A percentile compares a stretch with the other conserved stretches of the same genome.
Evolutionary conservation across 257 asterid genomes (phyloP).

Genomic region (Solanum sitiens): DNA sequence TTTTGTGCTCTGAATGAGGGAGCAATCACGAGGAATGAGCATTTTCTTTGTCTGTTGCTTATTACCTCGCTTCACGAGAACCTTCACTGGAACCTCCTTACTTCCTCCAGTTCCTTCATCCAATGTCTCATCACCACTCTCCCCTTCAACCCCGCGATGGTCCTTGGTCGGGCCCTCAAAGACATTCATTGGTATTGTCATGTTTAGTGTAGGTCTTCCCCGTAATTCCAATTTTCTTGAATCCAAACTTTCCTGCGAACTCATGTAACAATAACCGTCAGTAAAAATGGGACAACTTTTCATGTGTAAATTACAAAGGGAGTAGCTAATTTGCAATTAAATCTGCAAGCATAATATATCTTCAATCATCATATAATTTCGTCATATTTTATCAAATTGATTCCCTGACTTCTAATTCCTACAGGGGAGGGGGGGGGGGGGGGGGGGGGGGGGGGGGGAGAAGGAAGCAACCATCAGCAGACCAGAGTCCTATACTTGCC

Average conservation of each 20-base stretch:
- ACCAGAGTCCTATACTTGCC: slow-evolving; percentile 26
- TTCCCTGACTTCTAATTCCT: not conserved
- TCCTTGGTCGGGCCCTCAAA: slow-evolving; percentile 76
- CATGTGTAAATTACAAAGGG: not conserved
- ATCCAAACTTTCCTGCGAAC: slow-evolving; percentile 92
- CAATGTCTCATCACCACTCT: slow-evolving; percentile 79
- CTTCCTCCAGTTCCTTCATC: slow-evolving; percentile 66
- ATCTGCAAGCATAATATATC: not conserved
- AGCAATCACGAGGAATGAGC: slow-evolving; percentile 84
- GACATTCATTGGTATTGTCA: slow-evolving; percentile 87
- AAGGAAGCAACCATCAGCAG: not conserved
- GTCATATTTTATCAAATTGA: not conserved
- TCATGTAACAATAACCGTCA: not conserved
- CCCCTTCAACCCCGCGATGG: slow-evolving; percentile 63
- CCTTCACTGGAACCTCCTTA: slow-evolving; percentile 81
- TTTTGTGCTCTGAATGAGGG: slow-evolving; percentile 88
- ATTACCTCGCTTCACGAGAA: slow-evolving; percentile 91
- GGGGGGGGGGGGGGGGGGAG: not conserved
- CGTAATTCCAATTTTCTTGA: slow-evolving; percentile 87
- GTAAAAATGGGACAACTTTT: not conserved
- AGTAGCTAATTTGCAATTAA: not conserved
- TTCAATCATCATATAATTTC: not conserved
- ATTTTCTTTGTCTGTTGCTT: slow-evolving; percentile 89
- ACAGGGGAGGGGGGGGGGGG: not conserved
- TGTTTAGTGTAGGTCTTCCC: slow-evolving; percentile 76